Evolutionary conservation across 495 filamentous ascomycete genomes (phyloP).

Genomic region (Pseudoneurospora amorphoporcata): DNA sequence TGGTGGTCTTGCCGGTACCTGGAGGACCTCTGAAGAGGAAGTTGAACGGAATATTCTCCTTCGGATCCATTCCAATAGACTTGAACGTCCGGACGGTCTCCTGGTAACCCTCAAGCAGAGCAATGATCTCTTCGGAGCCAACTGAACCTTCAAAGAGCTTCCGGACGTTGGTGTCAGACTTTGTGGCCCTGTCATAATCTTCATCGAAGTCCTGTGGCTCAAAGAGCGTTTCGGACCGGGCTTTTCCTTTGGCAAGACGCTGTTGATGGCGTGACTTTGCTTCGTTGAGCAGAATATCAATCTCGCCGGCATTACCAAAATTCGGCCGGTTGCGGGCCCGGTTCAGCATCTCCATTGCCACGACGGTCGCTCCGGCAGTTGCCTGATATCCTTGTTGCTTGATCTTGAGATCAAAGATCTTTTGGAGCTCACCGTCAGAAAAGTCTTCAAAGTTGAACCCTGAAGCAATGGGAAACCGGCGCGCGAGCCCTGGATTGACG

Average conservation of each 20-base stretch:
- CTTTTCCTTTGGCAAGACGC: slow-evolving; percentile 24
- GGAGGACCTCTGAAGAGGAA: slow-evolving; percentile 35
- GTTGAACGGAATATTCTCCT: slow-evolving; percentile 30
- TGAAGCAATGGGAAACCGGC: slow-evolving; percentile 55
- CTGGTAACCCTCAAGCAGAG: slow-evolving; percentile 50
- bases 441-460: slow-evolving; percentile 70
- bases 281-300: slow-evolving; percentile 53
- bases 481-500: slow-evolving; percentile 62
- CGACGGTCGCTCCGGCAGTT: slow-evolving; percentile 28
- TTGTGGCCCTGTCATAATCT: slow-evolving; percentile 47
- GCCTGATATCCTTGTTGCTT: slow-evolving; percentile 35
- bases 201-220: slow-evolving; percentile 59
- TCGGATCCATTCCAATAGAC: slow-evolving; percentile 48
- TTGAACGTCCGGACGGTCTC: slow-evolving; percentile 43
- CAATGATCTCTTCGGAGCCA: slow-evolving; percentile 53
- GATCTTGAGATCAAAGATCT: slow-evolving; percentile 51
- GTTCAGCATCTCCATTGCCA: slow-evolving; percentile 40
- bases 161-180: slow-evolving; percentile 39
- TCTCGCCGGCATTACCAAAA: slow-evolving; percentile 52
- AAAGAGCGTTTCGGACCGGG: slow-evolving; percentile 21
- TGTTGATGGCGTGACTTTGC: slow-evolving; percentile 51
- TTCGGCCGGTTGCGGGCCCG: slow-evolving; percentile 45
- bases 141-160: slow-evolving; percentile 56
- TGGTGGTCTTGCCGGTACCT: slow-evolving; percentile 66
- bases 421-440: slow-evolving; percentile 41